A percentile compares a stretch with the other conserved stretches of the same genome.
These are phyloP conservation scores for Stropharia rugosoannulata DNA, from an alignment of 768 basidiomycete species.

Conservation along the genomic window DNA sequence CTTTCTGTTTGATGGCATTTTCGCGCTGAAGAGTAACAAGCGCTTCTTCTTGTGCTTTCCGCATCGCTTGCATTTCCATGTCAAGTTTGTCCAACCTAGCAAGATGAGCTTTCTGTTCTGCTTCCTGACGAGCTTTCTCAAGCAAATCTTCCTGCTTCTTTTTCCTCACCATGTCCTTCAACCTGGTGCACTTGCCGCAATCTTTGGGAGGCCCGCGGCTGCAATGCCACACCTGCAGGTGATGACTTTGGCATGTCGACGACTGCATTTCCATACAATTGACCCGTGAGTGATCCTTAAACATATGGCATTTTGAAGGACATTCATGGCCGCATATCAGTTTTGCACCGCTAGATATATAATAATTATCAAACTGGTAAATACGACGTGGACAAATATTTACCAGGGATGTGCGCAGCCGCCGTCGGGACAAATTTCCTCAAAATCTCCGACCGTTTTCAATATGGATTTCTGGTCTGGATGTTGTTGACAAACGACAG, in stretches of 20 bases:
- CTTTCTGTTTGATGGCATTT: constrained; percentile 40
- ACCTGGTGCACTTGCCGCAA: constrained; percentile 46
- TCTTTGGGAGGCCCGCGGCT: constrained; percentile 28
- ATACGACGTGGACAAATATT: constrained; percentile 6
- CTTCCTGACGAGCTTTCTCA: neutral
- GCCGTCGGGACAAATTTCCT: constrained; percentile 52
- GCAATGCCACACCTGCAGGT: constrained; percentile 44
- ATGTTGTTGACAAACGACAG: constrained; percentile 55
- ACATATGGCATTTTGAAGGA: constrained; percentile 56
- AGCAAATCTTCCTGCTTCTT: neutral
- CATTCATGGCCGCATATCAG: constrained; percentile 52
- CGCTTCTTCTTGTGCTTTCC: constrained; percentile 29
- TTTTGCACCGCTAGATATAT: constrained; percentile 35
- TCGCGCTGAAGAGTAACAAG: constrained; percentile 34
- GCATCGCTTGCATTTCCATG: constrained; percentile 33
- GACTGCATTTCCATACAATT: constrained; percentile 36
- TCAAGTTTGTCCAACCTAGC: constrained; percentile 41
- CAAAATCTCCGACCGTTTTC: constrained; percentile 43
- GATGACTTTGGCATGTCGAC: constrained; percentile 40
- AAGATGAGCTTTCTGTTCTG: constrained; percentile 32
- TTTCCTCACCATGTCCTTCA: neutral
- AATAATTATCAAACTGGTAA: neutral
- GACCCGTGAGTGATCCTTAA: constrained; percentile 51
- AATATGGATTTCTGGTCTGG: constrained; percentile 36
- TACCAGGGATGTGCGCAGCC: constrained; percentile 62